Evolutionary conservation across 805 yeast species (phyloP).

Genomic region (Ogataea minuta): DNA sequence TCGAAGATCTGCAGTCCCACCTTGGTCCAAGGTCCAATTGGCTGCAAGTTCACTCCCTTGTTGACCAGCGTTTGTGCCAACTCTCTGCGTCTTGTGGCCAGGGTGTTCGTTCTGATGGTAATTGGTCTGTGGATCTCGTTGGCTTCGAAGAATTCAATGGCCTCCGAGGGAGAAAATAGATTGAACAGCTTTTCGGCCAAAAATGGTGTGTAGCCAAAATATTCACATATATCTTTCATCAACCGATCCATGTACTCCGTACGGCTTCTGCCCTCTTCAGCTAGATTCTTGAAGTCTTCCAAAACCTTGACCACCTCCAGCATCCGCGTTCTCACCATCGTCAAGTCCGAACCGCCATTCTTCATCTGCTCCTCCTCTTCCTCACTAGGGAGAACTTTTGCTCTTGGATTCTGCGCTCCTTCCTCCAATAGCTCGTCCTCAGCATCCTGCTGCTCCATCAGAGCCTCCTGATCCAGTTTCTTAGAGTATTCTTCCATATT

Average conservation of each 20-base stretch:
- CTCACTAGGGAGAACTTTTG: constrained; percentile 68
- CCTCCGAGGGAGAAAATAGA: constrained; percentile 91
- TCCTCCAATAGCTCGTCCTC: constrained; percentile 60
- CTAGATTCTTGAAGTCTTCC: constrained; percentile 79
- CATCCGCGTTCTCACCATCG: constrained; percentile 87
- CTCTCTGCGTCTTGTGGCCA: constrained; percentile 92
- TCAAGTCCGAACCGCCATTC: constrained; percentile 66
- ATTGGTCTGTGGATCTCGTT: constrained; percentile 96
- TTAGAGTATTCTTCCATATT: constrained; percentile 80
- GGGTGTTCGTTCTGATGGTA: constrained; percentile 96
- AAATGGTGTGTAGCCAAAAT: constrained; percentile 89
- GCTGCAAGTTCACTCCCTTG: constrained; percentile 96
- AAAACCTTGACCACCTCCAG: constrained; percentile 91
- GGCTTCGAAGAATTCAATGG: constrained; percentile 97
- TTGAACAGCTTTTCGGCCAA: constrained; percentile 93
- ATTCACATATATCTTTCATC: constrained; percentile 81
- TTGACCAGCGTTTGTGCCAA: constrained; percentile 92
- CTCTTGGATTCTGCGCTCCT: constrained; percentile 64
- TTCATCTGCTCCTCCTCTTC: constrained; percentile 60
- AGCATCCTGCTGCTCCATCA: constrained; percentile 60
- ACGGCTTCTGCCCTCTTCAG: constrained; percentile 86
- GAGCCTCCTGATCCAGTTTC: constrained; percentile 58
- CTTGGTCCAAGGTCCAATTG: constrained; percentile 97
- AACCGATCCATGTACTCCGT: constrained; percentile 77
- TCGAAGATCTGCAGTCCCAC: constrained; percentile 97